Evolutionary conservation across 2,329 filamentous ascomycete species (phyloP).

Genomic region (Phialemonium atrogriseum): DNA sequence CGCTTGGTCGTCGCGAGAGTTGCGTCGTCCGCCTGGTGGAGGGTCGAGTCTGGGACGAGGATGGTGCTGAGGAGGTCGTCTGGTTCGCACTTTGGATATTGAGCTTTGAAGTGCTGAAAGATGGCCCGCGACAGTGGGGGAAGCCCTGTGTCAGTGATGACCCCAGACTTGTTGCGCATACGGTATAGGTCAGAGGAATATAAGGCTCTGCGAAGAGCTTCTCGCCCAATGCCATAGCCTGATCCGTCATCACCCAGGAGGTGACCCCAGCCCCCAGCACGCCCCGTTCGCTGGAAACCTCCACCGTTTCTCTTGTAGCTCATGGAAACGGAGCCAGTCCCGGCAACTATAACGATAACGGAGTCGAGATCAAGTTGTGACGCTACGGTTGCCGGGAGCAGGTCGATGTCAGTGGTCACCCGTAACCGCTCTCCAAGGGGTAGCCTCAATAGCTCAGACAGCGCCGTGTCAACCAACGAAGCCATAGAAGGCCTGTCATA

Average conservation of each 20-base stretch:
- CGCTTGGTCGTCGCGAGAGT: constrained; percentile 7
- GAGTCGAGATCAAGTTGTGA: constrained; percentile 11
- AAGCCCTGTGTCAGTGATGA: background rate
- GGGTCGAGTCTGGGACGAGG: constrained; percentile 7
- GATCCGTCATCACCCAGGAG: constrained; percentile 34
- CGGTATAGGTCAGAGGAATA: constrained; percentile 15
- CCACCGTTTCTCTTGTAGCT: constrained; percentile 19
- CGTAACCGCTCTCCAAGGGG: constrained; percentile 12
- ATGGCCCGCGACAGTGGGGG: constrained; percentile 10
- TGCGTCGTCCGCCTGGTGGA: constrained; percentile 4
- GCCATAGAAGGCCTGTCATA: constrained; percentile 25
- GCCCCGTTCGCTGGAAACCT: constrained; percentile 18
- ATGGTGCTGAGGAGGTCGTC: constrained; percentile 13
- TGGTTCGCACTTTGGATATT: constrained; percentile 6
- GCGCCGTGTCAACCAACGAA: constrained; percentile 14
- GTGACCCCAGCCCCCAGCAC: constrained; percentile 34
- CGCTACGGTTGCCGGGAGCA: constrained; percentile 21
- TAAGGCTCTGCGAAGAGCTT: constrained; percentile 24
- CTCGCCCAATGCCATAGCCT: constrained; percentile 29
- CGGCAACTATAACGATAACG: constrained; percentile 29
- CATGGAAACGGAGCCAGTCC: constrained; percentile 34
- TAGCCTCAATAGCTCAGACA: constrained; percentile 20
- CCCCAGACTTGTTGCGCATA: background rate
- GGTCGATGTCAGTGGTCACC: constrained; percentile 30
- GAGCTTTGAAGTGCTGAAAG: constrained; percentile 8